Evolutionary conservation across 2,329 filamentous ascomycete species (phyloP), one percentile per base, ranked within the genome.

Genomic region (Pseudocercospora ulei): DNA sequence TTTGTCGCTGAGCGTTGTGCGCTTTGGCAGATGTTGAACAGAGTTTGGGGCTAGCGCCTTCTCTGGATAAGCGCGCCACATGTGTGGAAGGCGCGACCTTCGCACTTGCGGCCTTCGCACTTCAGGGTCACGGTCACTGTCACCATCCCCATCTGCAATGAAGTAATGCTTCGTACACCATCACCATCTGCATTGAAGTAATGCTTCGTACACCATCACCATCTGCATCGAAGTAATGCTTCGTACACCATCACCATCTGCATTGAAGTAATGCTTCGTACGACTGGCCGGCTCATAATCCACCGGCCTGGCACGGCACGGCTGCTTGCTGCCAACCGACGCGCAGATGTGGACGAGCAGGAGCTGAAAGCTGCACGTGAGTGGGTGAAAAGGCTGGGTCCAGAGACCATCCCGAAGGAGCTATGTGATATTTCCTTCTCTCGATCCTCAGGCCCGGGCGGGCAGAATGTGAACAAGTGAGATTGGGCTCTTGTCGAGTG

Each of bases 401-500:
- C 67, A 39, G 65, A 70, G 8, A 67, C 70, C 8, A 70, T 78
- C 39, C 72, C 75, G 16, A 67, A 65, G 39, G 64, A 63, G 47
- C 65, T 78, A 41, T 69, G 72, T 52, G 68, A 76, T 44, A 56
- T 79, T 48, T 73, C 67, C 33, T 80, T 76, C 57, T 77, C 73
- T 55, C 67, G 75, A 41, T 77, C 75, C 2, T 76, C 74, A 36
- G 76, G 76, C 3, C 76, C 76, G 11, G 76, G 76, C 35, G 76
- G 76, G 7, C 76, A 80, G 57, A 79, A 80, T 62, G 76, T 80
- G 40, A 80, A 80, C 61, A 80, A 80, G 76, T 79, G 60, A 48
- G 65, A 16, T 17, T 5, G n/a, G 31, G 18, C 24, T 27, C 27
- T 24, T 14, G 7, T 26, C 25, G 16, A 29, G 6, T 5, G 19